Base-by-base conservation (phyloP, 2,329 filamentous ascomycete genomes). In the Arthroderma sp. region DNA sequence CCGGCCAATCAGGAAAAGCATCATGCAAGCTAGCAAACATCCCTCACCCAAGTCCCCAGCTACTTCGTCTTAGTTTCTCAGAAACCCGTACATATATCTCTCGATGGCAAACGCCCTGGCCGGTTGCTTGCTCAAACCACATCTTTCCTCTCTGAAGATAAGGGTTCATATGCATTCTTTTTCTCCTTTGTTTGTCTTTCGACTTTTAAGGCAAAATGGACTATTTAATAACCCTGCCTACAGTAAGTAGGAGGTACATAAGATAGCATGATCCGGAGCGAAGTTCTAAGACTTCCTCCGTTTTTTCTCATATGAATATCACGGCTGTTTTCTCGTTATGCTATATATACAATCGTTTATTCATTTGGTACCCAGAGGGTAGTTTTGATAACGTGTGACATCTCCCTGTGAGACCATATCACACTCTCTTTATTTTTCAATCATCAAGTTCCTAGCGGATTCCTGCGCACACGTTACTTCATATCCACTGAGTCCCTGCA, bases 401-500 rank as follows among this genome's bases (percentile, higher is more conserved):
- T 54, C 31, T 54, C 21, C 15, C 37, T 39, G 51, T 54, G 51
- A 54, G 21, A 54, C 51, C 17, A 38, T 38, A 13, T 38, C 33
- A 54, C 19, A 37, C 28, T 51, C n/a, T 6, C 3, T 21, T 28
- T 31, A n/a, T 17, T 49, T 49, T 25, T 17, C 11, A 49, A 49
- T 49, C 23, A n/a, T 51, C 47, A 51, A 51, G 15, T 49, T 49
- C 21, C 31, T 35, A 15, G 38, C 54, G 49, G 53, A 44, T 19
- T 39, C 44, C 33, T 44, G 35, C 43, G 35, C 55, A 51, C 13
- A 56, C 11, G 33, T 51, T 49, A 35, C 52, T 38, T 23, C 21
- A 55, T 19, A 33, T 37, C 21, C 35, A 38, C 55, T 23, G 49
- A 47, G 21, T 49, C 54, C 56, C 60, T 60, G 63, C 62, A 63